These are phyloP conservation scores for Lentinula sp. DNA, from an alignment of 768 basidiomycete genomes.

Conservation along the genomic window DNA sequence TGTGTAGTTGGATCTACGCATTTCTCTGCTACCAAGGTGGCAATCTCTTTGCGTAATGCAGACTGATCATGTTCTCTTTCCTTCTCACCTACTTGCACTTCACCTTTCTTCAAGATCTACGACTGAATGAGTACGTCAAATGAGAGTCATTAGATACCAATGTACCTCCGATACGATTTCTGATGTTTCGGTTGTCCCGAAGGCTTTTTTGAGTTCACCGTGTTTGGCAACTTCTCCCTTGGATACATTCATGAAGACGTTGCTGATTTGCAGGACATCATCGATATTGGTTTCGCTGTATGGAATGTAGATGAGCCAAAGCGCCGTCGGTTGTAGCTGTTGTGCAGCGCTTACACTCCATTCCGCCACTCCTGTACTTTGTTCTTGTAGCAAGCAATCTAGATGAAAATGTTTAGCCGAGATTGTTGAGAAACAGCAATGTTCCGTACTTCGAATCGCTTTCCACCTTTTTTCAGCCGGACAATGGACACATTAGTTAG, in stretches of 20 bases:
- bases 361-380: slow-evolving; percentile 96
- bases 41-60: slow-evolving; percentile 82
- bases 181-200: slow-evolving; percentile 66
- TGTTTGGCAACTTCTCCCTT: slow-evolving; percentile 91
- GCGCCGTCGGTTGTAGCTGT: neutral
- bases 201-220: slow-evolving; percentile 88
- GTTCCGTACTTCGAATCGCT: slow-evolving; percentile 83
- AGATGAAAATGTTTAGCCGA: neutral
- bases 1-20: slow-evolving; percentile 91
- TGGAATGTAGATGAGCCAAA: neutral
- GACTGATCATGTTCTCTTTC: slow-evolving; percentile 89
- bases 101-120: slow-evolving; percentile 92
- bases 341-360: slow-evolving; percentile 59
- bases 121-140: neutral
- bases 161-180: slow-evolving; percentile 79
- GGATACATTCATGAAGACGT: slow-evolving; percentile 93
- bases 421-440: neutral
- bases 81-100: slow-evolving; percentile 95
- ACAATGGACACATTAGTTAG: slow-evolving; percentile 97
- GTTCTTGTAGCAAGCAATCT: slow-evolving; percentile 98
- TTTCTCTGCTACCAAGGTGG: slow-evolving; percentile 91
- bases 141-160: neutral
- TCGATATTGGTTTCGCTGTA: slow-evolving; percentile 85
- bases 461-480: slow-evolving; percentile 92
- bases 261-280: slow-evolving; percentile 93